phyloP scores from a whole-genome alignment of 352 stramenopile genomes.

The Globisporangium apiculatum region DNA sequence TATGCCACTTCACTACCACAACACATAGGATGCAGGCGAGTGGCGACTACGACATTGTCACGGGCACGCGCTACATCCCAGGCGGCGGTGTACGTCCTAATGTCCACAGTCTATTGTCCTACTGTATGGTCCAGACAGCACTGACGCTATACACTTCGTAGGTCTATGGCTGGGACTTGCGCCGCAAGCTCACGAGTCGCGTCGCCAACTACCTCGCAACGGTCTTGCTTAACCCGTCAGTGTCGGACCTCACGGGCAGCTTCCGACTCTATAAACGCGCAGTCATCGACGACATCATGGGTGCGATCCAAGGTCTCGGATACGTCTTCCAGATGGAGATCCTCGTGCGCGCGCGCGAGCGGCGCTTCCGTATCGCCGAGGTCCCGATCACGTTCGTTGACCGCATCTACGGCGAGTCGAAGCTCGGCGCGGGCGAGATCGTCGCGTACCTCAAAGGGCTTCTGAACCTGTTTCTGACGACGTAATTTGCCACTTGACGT shows the following conservation, averaged over 20 bases:
- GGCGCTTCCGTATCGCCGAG: conserved; percentile 90
- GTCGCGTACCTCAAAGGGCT: conserved; percentile 95
- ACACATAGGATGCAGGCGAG: conserved; percentile 50
- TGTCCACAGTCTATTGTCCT: background rate
- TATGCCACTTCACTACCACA: conserved; percentile 5
- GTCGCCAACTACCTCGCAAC: conserved; percentile 98
- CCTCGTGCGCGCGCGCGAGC: conserved; percentile 90
- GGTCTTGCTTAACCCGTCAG: conserved; percentile 92
- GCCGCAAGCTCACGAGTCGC: conserved; percentile 94
- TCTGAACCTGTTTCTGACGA: conserved; percentile 94
- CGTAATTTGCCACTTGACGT: conserved; percentile 29
- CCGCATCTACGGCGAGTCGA: conserved; percentile 98
- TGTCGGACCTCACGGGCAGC: conserved; percentile 95
- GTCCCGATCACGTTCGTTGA: conserved; percentile 98
- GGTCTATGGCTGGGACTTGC: conserved; percentile 95
- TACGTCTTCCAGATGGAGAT: conserved; percentile 99
- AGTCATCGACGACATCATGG: conserved; percentile 94
- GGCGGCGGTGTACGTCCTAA: conserved; percentile 88
- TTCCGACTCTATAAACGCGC: conserved; percentile 96
- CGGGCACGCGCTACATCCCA: conserved; percentile 91
- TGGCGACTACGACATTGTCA: conserved; percentile 93
- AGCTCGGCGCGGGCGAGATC: conserved; percentile 97
- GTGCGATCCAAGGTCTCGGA: conserved; percentile 75
- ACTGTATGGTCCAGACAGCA: background rate
- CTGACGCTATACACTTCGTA: conserved; percentile 10